Evolutionary conservation across 345 rosid species (phyloP).

Genomic region (Bruguiera sexangula): DNA sequence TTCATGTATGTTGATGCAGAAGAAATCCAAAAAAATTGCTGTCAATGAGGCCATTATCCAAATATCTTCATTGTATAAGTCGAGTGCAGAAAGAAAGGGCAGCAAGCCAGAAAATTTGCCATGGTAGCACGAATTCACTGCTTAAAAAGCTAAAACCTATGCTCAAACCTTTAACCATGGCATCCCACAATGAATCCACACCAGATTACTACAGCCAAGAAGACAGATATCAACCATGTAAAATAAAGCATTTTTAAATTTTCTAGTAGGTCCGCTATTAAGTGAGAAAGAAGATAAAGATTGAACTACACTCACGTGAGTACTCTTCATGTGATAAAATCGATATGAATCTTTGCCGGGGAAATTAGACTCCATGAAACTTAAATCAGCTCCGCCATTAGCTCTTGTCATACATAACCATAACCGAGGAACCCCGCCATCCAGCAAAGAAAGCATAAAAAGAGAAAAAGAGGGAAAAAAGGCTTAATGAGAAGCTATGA

Average conservation of each 20-base stretch:
- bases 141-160: no score
- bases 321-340: conserved; percentile 72
- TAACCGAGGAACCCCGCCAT: not conserved
- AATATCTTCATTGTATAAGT: no score
- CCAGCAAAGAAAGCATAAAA: not conserved
- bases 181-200: no score
- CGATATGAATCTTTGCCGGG: conserved; percentile 41
- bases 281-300: not conserved
- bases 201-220: not conserved
- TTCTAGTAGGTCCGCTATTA: not conserved
- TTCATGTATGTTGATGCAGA: no score
- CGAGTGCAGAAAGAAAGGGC: no score
- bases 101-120: no score
- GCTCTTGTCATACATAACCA: conserved; percentile 40
- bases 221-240: not conserved
- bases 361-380: conserved; percentile 35
- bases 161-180: no score
- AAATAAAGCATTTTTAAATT: not conserved
- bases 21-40: no score
- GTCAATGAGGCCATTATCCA: no score
- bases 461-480: not conserved
- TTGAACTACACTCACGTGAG: conserved; percentile 53
- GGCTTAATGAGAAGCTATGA: not conserved
- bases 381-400: conserved; percentile 39
- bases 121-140: no score